phyloP scores from a whole-genome alignment of 495 filamentous ascomycete species.

The Talaromyces adpressus region DNA sequence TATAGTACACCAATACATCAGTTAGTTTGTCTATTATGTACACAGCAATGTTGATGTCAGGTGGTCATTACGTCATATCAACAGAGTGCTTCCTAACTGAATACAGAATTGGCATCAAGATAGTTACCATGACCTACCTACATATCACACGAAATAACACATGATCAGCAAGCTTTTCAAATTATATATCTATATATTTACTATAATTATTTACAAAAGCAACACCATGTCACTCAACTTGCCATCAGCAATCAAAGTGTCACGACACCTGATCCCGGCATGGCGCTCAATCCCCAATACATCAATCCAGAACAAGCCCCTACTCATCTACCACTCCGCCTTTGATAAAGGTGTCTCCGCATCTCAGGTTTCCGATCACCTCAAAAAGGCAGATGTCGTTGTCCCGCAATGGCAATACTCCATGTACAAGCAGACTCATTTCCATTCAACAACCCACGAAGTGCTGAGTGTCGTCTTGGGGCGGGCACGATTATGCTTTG shows the following conservation, averaged over 20 bases:
- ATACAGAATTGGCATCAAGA: not conserved
- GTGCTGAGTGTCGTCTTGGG: constrained; percentile 54
- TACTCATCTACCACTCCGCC: constrained; percentile 53
- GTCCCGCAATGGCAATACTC: constrained; percentile 59
- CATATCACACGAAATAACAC: not conserved
- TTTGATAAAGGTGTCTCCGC: constrained; percentile 38
- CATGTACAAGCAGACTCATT: constrained; percentile 60
- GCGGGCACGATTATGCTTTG: constrained; percentile 56
- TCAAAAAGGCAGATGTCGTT: constrained; percentile 45
- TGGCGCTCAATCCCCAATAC: constrained; percentile 57
- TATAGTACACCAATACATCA: not conserved
- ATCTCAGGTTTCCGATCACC: constrained; percentile 45
- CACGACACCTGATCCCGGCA: constrained; percentile 50
- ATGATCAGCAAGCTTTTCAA: not conserved
- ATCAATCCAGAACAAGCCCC: constrained; percentile 53
- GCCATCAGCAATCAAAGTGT: constrained; percentile 43
- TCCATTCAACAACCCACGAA: constrained; percentile 61
- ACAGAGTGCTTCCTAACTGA: not conserved
- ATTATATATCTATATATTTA: not conserved
- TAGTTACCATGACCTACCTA: not conserved
- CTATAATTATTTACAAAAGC: not conserved
- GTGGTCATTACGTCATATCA: not conserved
- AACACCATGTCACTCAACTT: constrained; percentile 31
- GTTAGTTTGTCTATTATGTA: not conserved
- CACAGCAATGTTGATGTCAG: not conserved